Evolutionary conservation across 2,329 filamentous ascomycete genomes (phyloP).

Genomic region (Penicillium digitatum): DNA sequence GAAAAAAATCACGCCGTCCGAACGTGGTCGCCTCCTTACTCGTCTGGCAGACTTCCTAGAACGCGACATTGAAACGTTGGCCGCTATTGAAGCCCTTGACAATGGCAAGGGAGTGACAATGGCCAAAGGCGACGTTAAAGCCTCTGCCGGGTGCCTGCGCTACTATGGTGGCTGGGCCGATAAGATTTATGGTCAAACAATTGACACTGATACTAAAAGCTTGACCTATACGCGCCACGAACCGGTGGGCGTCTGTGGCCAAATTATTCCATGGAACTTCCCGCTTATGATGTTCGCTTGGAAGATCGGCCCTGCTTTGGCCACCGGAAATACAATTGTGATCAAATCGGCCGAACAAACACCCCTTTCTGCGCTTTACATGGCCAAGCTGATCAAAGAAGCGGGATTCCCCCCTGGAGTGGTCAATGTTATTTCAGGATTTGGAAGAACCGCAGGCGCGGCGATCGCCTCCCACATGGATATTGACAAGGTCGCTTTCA

Average conservation of each 20-base stretch:
- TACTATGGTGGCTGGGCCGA: conserved; percentile 13
- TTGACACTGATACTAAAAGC: conserved; percentile 3
- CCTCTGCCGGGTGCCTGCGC: not conserved
- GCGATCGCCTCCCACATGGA: conserved; percentile 59
- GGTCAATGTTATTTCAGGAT: conserved; percentile 63
- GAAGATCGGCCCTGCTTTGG: conserved; percentile 71
- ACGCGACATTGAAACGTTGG: conserved; percentile 6
- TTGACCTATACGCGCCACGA: conserved; percentile 43
- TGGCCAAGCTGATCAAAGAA: conserved; percentile 52
- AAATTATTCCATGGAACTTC: conserved; percentile 84
- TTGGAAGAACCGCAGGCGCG: conserved; percentile 71
- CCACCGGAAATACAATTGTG: conserved; percentile 58
- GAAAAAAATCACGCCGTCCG: conserved; percentile 1
- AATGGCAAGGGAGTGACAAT: conserved; percentile 9
- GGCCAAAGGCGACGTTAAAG: conserved; percentile 6
- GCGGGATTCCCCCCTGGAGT: conserved; percentile 60
- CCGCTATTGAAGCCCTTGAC: conserved; percentile 13
- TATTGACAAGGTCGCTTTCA: conserved; percentile 61
- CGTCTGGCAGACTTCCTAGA: conserved; percentile 9
- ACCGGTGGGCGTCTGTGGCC: conserved; percentile 72
- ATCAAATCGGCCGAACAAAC: conserved; percentile 65
- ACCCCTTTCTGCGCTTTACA: conserved; percentile 60
- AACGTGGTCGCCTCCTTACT: conserved; percentile 8
- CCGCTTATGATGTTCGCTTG: conserved; percentile 76
- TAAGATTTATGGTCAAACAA: conserved; percentile 9